Evolutionary conservation across 225 moss, liverwort and hornwort genomes (phyloP).

Genomic region (Physcomitrellopsis africana): DNA sequence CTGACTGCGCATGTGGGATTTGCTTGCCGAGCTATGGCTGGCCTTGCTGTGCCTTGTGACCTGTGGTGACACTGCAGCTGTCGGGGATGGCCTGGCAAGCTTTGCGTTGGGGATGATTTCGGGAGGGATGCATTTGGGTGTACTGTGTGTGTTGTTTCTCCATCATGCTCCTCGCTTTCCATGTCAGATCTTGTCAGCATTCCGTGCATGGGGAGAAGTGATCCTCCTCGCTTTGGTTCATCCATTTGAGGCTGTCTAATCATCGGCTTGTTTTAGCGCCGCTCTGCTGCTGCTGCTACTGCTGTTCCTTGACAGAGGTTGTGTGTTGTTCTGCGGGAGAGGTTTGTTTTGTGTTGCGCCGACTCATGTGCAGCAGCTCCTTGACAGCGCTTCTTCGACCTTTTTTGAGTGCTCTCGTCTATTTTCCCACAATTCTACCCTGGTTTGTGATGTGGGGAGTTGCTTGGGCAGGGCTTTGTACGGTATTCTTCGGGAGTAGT

Average conservation of each 20-base stretch:
- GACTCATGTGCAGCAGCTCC: neutral
- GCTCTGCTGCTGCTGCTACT: neutral
- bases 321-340: too few relatives aligned
- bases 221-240: neutral
- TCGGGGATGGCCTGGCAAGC: too few relatives aligned
- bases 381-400: neutral
- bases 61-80: too few relatives aligned
- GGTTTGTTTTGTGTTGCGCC: too few relatives aligned
- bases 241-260: neutral
- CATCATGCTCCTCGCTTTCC: neutral
- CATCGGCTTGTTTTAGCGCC: neutral
- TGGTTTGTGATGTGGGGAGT: neutral
- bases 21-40: too few relatives aligned
- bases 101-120: too few relatives aligned
- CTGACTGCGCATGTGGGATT: too few relatives aligned
- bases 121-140: too few relatives aligned
- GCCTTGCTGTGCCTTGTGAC: too few relatives aligned
- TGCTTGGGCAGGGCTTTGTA: neutral
- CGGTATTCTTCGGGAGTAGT: neutral
- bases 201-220: neutral
- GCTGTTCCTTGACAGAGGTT: too few relatives aligned
- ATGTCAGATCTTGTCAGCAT: neutral
- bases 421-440: neutral
- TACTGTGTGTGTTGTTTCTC: too few relatives aligned
- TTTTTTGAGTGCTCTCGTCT: neutral